Conservation (phyloP, 2,329 filamentous ascomycete species). For the Penicillium paneum region DNA sequence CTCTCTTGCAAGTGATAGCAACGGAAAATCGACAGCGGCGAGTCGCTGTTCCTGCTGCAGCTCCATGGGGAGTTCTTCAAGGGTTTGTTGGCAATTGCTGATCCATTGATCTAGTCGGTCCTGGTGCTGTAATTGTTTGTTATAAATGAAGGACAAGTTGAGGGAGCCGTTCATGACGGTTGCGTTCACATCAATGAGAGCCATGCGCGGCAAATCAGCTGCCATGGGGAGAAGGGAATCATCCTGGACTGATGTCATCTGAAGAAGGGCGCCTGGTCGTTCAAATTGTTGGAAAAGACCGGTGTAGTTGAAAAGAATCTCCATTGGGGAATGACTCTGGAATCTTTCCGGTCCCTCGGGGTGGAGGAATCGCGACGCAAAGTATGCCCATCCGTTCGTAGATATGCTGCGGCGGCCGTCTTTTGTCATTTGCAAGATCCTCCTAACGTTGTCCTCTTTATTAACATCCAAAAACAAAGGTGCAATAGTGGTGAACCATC, state of each 20-base stretch:
- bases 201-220: slow-evolving; percentile 29
- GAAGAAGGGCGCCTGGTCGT: slow-evolving; percentile 49
- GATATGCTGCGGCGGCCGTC: slow-evolving; percentile 44
- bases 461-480: slow-evolving; percentile 29
- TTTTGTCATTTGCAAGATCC: neutral
- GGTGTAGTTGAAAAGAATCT: slow-evolving; percentile 58
- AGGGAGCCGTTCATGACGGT: neutral
- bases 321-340: slow-evolving; percentile 42
- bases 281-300: slow-evolving; percentile 52
- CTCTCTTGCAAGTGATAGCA: too few species aligned
- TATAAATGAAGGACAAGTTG: too few species aligned
- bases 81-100: too few species aligned
- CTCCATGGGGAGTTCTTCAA: too few species aligned
- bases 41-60: neutral
- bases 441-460: too few species aligned
- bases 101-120: too few species aligned
- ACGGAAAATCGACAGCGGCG: too few species aligned
- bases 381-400: slow-evolving; percentile 50
- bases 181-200: neutral
- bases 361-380: slow-evolving; percentile 38
- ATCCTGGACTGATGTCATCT: neutral
- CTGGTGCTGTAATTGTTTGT: too few species aligned
- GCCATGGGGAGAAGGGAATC: slow-evolving; percentile 1
- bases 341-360: too few species aligned
- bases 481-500: slow-evolving; percentile 59